Conservation (phyloP, 139 green algal genomes). For the Dunaliella primolecta region DNA sequence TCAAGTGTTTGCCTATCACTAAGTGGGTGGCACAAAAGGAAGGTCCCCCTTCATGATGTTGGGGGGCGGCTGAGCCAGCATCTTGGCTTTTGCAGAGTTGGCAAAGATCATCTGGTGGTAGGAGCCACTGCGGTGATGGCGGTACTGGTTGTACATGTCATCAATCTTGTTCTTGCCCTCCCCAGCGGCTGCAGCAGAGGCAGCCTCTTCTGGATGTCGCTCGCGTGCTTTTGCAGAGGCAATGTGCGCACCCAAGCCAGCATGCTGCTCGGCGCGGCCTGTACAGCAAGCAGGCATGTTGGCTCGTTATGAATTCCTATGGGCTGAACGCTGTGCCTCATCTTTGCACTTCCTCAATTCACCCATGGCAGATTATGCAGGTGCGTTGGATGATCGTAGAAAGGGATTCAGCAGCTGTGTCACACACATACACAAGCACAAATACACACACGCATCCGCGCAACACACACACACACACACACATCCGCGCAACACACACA, state of each 20-base stretch:
- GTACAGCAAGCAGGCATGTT: slow-evolving; percentile 1
- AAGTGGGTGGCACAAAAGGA: background rate
- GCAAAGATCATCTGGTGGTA: slow-evolving; percentile 63
- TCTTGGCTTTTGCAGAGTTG: slow-evolving; percentile 8
- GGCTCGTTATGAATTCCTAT: too few relatives aligned
- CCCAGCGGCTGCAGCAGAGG: background rate
- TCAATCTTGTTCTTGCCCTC: slow-evolving; percentile 4
- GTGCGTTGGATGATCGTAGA: too few relatives aligned
- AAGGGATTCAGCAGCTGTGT: too few relatives aligned
- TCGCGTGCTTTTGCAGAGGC: background rate
- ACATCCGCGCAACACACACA: too few relatives aligned
- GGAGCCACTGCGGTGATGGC: slow-evolving; percentile 29
- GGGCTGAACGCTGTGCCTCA: too few relatives aligned
- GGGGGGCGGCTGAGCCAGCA: background rate
- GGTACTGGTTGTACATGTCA: slow-evolving; percentile 53
- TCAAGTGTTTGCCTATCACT: too few relatives aligned
- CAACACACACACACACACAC: too few relatives aligned
- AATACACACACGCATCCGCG: too few relatives aligned
- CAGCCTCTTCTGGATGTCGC: background rate
- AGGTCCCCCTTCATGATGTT: background rate
- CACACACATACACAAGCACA: too few relatives aligned
- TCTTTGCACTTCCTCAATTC: too few relatives aligned
- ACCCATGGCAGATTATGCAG: too few relatives aligned
- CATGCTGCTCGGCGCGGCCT: slow-evolving; percentile 20
- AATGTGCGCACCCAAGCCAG: slow-evolving; percentile 25